These are phyloP conservation scores for Niveomyces coronatus DNA, from an alignment of 2,329 filamentous ascomycete species.

Conservation along the genomic window DNA sequence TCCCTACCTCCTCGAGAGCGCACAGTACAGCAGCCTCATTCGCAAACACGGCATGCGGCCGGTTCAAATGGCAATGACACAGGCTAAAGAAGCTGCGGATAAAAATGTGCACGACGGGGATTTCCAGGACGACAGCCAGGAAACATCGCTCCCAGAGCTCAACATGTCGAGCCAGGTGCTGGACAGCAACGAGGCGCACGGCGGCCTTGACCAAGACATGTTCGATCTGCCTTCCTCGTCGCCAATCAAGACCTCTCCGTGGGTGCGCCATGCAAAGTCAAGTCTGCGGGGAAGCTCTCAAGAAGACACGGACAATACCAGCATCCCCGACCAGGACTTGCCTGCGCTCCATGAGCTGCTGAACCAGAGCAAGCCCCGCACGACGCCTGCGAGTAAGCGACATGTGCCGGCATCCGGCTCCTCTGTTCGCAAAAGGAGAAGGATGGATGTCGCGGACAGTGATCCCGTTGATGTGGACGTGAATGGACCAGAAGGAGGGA, in stretches of 20 bases:
- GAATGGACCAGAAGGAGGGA: background rate
- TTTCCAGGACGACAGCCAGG: constrained; percentile 42
- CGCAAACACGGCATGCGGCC: constrained; percentile 46
- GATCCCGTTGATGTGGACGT: constrained; percentile 19
- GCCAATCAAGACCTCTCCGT: constrained; percentile 19
- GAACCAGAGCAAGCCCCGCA: constrained; percentile 11
- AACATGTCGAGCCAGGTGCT: constrained; percentile 27
- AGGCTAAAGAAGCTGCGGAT: constrained; percentile 20
- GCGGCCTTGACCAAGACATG: constrained; percentile 9
- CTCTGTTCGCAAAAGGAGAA: constrained; percentile 20
- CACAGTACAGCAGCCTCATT: constrained; percentile 41
- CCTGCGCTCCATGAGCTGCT: constrained; percentile 27
- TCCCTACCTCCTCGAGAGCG: constrained; percentile 47
- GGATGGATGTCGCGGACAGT: constrained; percentile 21
- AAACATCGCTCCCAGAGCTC: constrained; percentile 20
- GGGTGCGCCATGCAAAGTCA: constrained; percentile 14
- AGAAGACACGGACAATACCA: constrained; percentile 28
- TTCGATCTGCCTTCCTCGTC: constrained; percentile 20
- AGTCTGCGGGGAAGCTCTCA: constrained; percentile 26
- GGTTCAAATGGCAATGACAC: constrained; percentile 29
- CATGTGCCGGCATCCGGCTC: constrained; percentile 16
- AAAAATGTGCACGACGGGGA: constrained; percentile 39
- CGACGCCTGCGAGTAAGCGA: constrained; percentile 14
- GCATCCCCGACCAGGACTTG: constrained; percentile 26
- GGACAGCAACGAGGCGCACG: constrained; percentile 12